Evolutionary conservation across 2,329 filamentous ascomycete genomes (phyloP).

Genomic region (Aspergillus unguis): DNA sequence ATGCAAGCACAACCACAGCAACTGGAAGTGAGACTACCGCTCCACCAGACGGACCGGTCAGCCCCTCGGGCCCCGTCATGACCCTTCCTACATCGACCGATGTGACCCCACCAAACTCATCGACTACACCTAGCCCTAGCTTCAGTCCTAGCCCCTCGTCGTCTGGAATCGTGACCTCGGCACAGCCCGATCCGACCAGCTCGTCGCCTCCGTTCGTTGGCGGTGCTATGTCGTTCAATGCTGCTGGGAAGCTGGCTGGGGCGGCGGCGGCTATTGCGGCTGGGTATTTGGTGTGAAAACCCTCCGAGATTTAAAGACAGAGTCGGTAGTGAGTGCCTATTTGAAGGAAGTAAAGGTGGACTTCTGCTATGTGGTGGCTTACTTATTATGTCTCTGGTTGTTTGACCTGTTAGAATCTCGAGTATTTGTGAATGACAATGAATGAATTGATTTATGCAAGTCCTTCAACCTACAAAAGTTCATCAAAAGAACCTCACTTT

Average conservation of each 20-base stretch:
- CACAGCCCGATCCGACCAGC: neutral
- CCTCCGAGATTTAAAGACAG: too few relatives aligned
- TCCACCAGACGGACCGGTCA: neutral
- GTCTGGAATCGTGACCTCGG: too few relatives aligned
- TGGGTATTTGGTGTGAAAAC: conserved; percentile 1
- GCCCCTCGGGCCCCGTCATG: neutral
- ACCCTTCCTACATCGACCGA: conserved; percentile 1
- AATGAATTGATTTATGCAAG: neutral
- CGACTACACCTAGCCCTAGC: neutral
- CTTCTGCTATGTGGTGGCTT: neutral
- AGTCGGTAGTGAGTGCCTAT: neutral
- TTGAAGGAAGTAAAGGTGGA: neutral
- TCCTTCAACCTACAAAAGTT: neutral
- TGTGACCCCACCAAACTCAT: neutral
- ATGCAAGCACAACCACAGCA: conserved; percentile 12
- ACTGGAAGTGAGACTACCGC: conserved; percentile 1
- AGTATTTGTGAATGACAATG: neutral
- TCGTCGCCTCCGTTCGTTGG: neutral
- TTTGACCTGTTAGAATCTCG: neutral
- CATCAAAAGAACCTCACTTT: too few relatives aligned
- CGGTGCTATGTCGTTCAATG: neutral
- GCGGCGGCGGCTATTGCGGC: conserved; percentile 1
- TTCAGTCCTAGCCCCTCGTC: too few relatives aligned
- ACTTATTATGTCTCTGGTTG: neutral
- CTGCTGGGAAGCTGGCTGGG: neutral